Percentiles rank a stretch among this genome's conserved stretches.
Evolutionary conservation across 169 alveolate genomes (phyloP).

Genomic region (Hepatocystis sp.): DNA sequence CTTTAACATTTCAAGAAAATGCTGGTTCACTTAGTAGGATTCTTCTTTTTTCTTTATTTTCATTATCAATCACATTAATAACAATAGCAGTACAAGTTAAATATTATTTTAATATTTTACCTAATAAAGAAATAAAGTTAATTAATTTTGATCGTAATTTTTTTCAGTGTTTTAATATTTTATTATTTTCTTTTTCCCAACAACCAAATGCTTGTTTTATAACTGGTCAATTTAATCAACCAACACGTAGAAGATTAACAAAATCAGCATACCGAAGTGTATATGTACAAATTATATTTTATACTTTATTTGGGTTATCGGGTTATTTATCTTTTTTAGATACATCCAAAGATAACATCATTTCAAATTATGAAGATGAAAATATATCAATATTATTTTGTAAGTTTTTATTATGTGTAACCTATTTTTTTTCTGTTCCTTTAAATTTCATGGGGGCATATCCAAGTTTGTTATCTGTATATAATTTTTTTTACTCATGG

Average conservation of each 20-base stretch:
- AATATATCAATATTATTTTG: constrained; percentile 51
- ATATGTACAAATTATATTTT: constrained; percentile 49
- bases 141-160: constrained; percentile 19
- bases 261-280: constrained; percentile 70
- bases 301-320: constrained; percentile 36
- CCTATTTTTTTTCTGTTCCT: constrained; percentile 66
- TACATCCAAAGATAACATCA: constrained; percentile 57
- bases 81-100: constrained; percentile 29
- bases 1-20: constrained; percentile 51
- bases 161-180: constrained; percentile 61
- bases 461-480: constrained; percentile 34
- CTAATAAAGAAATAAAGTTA: constrained; percentile 19
- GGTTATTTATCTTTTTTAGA: constrained; percentile 63
- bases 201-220: constrained; percentile 75
- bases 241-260: constrained; percentile 62
- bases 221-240: constrained; percentile 72
- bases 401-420: constrained; percentile 48
- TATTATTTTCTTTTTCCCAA: constrained; percentile 60
- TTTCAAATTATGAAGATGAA: constrained; percentile 61
- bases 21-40: constrained; percentile 25
- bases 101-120: constrained; percentile 19
- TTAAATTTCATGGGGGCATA: constrained; percentile 73
- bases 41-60: constrained; percentile 41
- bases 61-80: constrained; percentile 36
- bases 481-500: constrained; percentile 3